Base-by-base conservation (phyloP, 176 grass and related monocot genomes). In the Otatea glauca region DNA sequence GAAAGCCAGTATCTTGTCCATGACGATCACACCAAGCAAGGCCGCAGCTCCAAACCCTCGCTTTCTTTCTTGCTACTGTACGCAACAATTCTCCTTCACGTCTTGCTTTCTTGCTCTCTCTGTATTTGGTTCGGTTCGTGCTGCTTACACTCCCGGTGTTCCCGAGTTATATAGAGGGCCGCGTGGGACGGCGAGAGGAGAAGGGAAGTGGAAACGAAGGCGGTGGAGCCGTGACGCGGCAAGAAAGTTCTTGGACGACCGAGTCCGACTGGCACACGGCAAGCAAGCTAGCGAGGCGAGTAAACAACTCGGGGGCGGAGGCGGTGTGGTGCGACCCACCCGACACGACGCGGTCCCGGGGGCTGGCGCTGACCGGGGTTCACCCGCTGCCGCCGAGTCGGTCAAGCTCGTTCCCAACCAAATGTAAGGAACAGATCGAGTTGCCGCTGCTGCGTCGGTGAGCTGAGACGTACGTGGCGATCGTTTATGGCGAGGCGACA, bases 1-100 rank as follows among this genome's bases (percentile, higher is more conserved):
- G 85, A 93, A 90, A 6, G 88, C 91, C 32, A 93, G 80, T 41
- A 88, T 84, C 91, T 90, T 90, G 71, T 90, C 88, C 91, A 93
- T 93, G 84, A 27, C 24, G 60, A 55, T 4, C 27, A 5, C 45
- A 66, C 6, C 53, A 1, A 11, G 10, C 16, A 7, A 58, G 8
- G 44, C 44, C 44, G 42, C 66, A 8, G 27, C 25, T 7, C 15
- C 44, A 14, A 64, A 21, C 18, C 15, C 21, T 20, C 1, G 53
- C 24, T 60, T 34, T n/a, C 6, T n/a, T 58, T n/a, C 20, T 56
- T 56, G 54, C 18, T 20, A 7, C 5, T 1, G 53, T 8, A 21
- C 18, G 53, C 8, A n/a, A 9, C 20, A n/a, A 43, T 2, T 6
- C 50, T 13, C 60, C 60, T 51, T n/a, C 29, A 0, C 17, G 24